Evolutionary conservation across 257 asterid species (phyloP).

Genomic region (Salvia miltiorrhiza): DNA sequence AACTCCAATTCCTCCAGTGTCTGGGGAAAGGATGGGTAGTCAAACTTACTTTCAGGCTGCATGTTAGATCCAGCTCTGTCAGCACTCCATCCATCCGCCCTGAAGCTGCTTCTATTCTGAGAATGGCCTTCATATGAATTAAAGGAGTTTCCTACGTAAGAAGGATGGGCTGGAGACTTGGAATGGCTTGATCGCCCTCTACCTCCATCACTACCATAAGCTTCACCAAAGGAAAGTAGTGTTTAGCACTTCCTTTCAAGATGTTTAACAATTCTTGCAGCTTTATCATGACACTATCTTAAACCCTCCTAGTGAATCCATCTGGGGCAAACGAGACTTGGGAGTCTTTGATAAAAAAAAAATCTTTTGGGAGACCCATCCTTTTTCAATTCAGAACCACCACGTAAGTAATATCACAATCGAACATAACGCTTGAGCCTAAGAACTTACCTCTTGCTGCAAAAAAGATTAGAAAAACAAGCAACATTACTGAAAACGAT

Average conservation of each 20-base stretch:
- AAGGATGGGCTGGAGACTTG: conserved; percentile 73
- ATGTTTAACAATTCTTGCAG: conserved; percentile 72
- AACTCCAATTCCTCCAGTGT: conserved; percentile 76
- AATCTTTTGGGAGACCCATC: conserved; percentile 50
- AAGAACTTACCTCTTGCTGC: conserved; percentile 99
- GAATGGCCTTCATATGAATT: conserved; percentile 59
- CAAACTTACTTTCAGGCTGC: conserved; percentile 49
- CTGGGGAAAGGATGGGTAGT: conserved; percentile 50
- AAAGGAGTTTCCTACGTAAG: conserved; percentile 48
- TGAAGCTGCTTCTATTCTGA: conserved; percentile 62
- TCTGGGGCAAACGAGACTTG: conserved; percentile 64
- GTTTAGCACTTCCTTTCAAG: conserved; percentile 77
- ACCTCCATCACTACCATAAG: conserved; percentile 92
- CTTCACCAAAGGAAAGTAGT: conserved; percentile 94
- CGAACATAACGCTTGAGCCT: conserved; percentile 75
- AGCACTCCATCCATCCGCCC: conserved; percentile 65
- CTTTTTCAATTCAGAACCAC: conserved; percentile 77
- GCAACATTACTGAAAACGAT: conserved; percentile 30
- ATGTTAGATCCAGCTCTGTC: conserved; percentile 56
- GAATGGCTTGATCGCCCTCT: conserved; percentile 80
- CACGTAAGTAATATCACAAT: conserved; percentile 72
- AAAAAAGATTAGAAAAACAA: conserved; percentile 41
- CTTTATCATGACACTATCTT: conserved; percentile 79
- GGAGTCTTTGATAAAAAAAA: conserved; percentile 57
- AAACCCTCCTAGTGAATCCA: conserved; percentile 62